phyloP scores from a whole-genome alignment of 345 rosid species.

The Camelina hispida region DNA sequence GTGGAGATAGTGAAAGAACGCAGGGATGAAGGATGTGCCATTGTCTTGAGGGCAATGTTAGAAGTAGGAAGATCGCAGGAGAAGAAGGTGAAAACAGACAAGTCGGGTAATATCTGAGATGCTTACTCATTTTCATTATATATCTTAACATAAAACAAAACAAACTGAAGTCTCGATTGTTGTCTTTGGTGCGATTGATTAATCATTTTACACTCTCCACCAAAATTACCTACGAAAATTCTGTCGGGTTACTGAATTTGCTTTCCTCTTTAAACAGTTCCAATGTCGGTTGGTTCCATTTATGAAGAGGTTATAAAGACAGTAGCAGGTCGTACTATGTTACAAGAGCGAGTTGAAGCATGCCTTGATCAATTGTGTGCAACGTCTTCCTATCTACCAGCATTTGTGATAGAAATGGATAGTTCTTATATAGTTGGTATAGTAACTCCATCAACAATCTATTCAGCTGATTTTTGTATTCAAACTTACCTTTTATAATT shows the following conservation, averaged over 20 bases:
- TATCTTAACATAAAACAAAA: slow-evolving; percentile 5
- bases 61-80: slow-evolving; percentile 73
- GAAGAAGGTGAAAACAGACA: slow-evolving; percentile 67
- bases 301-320: slow-evolving; percentile 83
- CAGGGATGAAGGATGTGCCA: slow-evolving; percentile 72
- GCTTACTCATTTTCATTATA: slow-evolving; percentile 16
- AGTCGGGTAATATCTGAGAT: slow-evolving; percentile 58
- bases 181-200: slow-evolving; percentile 3
- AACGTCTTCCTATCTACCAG: slow-evolving; percentile 44
- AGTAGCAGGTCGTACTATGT: slow-evolving; percentile 75
- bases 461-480: background rate
- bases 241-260: background rate
- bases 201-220: slow-evolving; percentile 15
- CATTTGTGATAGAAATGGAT: slow-evolving; percentile 49
- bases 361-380: slow-evolving; percentile 62
- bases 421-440: slow-evolving; percentile 68
- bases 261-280: slow-evolving; percentile 45
- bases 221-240: background rate
- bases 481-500: background rate
- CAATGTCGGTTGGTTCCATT: slow-evolving; percentile 66
- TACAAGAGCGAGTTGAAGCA: slow-evolving; percentile 71
- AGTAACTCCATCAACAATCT: slow-evolving; percentile 15
- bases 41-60: slow-evolving; percentile 76
- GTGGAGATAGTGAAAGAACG: slow-evolving; percentile 68
- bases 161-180: background rate